These are phyloP conservation scores for Chaetomiaceae sp. DNA, from an alignment of 2,329 filamentous ascomycete genomes.

Conservation along the genomic window DNA sequence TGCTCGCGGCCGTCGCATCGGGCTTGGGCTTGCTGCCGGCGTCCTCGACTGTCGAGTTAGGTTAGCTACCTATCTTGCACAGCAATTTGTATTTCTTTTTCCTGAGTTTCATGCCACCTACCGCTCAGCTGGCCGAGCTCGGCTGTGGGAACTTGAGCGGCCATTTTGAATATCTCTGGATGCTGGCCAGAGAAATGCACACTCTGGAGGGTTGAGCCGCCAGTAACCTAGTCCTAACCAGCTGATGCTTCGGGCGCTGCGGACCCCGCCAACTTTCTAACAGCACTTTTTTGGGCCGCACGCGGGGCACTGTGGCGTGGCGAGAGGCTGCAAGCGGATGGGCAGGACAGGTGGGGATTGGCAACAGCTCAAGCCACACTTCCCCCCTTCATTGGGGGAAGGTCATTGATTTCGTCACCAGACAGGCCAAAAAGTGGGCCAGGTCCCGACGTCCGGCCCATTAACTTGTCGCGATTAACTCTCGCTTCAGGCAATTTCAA, in stretches of 20 bases:
- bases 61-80: neutral
- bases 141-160: conserved; percentile 36
- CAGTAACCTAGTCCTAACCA: too few relatives aligned
- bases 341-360: neutral
- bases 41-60: conserved; percentile 34
- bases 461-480: too few relatives aligned
- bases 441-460: too few relatives aligned
- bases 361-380: neutral
- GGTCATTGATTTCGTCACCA: conserved; percentile 20
- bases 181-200: neutral
- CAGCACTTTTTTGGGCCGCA: neutral
- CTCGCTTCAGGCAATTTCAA: too few relatives aligned
- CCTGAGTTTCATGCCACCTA: too few relatives aligned
- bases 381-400: neutral
- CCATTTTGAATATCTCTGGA: conserved; percentile 32
- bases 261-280: neutral
- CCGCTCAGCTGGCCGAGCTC: conserved; percentile 40
- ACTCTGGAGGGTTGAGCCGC: conserved; percentile 5
- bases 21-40: conserved; percentile 36
- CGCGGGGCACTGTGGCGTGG: conserved; percentile 6
- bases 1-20: conserved; percentile 34
- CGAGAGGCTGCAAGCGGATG: too few relatives aligned
- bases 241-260: neutral
- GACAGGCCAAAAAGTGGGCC: conserved; percentile 1
- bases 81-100: neutral